A percentile compares a stretch with the other conserved stretches of the same genome.
phyloP scores from a whole-genome alignment of 352 stramenopile genomes.

The Phytophthora citrophthora region DNA sequence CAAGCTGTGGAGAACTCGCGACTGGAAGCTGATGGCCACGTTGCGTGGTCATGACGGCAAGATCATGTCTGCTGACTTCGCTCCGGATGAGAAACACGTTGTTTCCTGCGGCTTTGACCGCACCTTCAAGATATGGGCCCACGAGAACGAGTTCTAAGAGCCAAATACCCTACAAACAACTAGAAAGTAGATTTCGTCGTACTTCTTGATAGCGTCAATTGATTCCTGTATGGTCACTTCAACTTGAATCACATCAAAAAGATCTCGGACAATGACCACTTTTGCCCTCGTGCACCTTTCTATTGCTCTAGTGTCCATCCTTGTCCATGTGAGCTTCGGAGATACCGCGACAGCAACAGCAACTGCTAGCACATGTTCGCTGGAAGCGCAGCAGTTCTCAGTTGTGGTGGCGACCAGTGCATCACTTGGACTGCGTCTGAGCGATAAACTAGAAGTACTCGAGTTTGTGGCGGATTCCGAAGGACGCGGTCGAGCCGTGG shows the following conservation, averaged over 20 bases:
- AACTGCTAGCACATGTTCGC: conserved; percentile 9
- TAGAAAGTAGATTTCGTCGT: no score
- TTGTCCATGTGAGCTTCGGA: conserved; percentile 3
- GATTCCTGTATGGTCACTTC: conserved; percentile 19
- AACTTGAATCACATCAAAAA: conserved; percentile 14
- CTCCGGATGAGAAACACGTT: conserved; percentile 88
- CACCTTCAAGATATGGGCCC: conserved; percentile 94
- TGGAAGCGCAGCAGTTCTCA: conserved; percentile 51
- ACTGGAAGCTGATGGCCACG: conserved; percentile 92
- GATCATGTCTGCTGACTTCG: conserved; percentile 94
- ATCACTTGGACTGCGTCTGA: conserved; percentile 65
- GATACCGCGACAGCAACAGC: conserved; percentile 1
- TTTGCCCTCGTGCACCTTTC: conserved; percentile 8
- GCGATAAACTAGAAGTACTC: conserved; percentile 65
- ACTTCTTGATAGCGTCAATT: not conserved
- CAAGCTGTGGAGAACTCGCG: conserved; percentile 94
- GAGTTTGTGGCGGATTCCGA: conserved; percentile 66
- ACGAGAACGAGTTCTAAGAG: conserved; percentile 87
- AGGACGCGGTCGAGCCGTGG: conserved; percentile 60
- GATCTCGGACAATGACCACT: conserved; percentile 11
- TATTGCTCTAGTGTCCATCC: conserved; percentile 2
- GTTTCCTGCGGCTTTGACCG: conserved; percentile 92
- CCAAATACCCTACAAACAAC: no score
- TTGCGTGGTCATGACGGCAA: conserved; percentile 95
- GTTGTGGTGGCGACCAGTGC: conserved; percentile 46